Percentiles rank a stretch among this genome's conserved stretches.
Conservation (phyloP, 768 basidiomycete genomes). For the Pleurotus citrinopileatus region DNA sequence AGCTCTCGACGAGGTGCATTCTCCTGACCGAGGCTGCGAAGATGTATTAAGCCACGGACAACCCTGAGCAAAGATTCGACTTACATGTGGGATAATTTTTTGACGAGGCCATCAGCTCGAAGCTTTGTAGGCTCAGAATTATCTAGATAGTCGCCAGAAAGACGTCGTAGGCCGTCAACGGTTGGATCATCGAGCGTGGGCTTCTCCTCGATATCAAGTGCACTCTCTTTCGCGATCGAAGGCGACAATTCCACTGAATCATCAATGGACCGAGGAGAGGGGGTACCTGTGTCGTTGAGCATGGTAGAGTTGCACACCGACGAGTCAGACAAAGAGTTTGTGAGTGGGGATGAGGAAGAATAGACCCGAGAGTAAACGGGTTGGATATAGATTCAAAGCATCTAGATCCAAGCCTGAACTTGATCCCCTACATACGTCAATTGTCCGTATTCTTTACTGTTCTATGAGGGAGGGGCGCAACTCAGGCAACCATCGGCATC, state of each 20-base stretch:
- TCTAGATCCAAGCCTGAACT: no score
- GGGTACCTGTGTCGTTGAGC: no score
- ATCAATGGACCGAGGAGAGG: background rate
- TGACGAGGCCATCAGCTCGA: background rate
- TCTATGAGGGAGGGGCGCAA: no score
- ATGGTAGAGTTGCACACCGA: no score
- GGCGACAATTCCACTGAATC: background rate
- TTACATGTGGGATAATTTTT: background rate
- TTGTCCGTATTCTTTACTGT: no score
- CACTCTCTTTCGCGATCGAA: background rate
- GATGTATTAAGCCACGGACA: background rate
- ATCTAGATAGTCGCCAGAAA: background rate
- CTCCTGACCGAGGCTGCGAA: slow-evolving; percentile 41
- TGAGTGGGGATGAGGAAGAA: no score
- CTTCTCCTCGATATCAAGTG: background rate
- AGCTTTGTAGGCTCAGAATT: background rate
- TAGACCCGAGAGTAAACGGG: no score
- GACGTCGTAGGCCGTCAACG: background rate
- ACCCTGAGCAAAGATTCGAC: background rate
- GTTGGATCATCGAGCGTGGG: background rate
- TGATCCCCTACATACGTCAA: no score
- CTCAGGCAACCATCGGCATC: no score
- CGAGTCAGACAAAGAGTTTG: no score
- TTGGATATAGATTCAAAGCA: no score
- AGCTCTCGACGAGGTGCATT: slow-evolving; percentile 53